Evolutionary conservation across 2,329 filamentous ascomycete genomes (phyloP).

Genomic region (Fusarium sp.): DNA sequence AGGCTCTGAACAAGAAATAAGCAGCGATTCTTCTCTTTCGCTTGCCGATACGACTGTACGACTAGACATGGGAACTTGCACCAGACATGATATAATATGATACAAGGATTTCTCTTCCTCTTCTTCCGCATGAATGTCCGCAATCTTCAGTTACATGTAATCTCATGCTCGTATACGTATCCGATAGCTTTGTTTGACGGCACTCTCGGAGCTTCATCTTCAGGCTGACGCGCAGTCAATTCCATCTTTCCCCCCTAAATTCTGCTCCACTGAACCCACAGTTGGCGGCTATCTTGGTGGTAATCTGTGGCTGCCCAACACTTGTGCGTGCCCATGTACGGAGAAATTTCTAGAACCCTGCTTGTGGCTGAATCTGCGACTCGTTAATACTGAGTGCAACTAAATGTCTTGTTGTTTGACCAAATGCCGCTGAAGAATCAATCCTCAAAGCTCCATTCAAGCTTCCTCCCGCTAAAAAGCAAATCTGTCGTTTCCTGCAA

Average conservation of each 20-base stretch:
- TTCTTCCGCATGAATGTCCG: background rate
- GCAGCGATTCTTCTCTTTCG: conserved; percentile 9
- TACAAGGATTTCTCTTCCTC: conserved; percentile 5
- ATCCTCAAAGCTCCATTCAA: background rate
- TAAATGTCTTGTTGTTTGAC: background rate
- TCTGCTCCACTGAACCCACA: conserved; percentile 25
- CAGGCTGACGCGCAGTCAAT: conserved; percentile 26
- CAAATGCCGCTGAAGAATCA: background rate
- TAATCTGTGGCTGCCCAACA: conserved; percentile 37
- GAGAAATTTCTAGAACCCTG: conserved; percentile 36
- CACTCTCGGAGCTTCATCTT: conserved; percentile 19
- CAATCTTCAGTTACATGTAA: conserved; percentile 1
- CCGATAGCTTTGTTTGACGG: conserved; percentile 22
- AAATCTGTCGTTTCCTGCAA: conserved; percentile 22
- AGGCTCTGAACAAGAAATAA: conserved; percentile 72
- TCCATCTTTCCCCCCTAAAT: conserved; percentile 8
- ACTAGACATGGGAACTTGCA: conserved; percentile 26
- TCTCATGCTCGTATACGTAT: conserved; percentile 26
- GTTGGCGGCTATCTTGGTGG: conserved; percentile 13
- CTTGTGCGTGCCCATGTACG: conserved; percentile 11
- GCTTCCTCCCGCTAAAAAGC: conserved; percentile 12
- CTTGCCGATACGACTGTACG: conserved; percentile 33
- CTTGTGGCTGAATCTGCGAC: conserved; percentile 31
- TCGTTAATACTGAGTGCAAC: background rate
- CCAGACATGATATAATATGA: conserved; percentile 24